These are phyloP conservation scores for Penicillium palitans DNA, from an alignment of 2,329 filamentous ascomycete species.

Conservation along the genomic window DNA sequence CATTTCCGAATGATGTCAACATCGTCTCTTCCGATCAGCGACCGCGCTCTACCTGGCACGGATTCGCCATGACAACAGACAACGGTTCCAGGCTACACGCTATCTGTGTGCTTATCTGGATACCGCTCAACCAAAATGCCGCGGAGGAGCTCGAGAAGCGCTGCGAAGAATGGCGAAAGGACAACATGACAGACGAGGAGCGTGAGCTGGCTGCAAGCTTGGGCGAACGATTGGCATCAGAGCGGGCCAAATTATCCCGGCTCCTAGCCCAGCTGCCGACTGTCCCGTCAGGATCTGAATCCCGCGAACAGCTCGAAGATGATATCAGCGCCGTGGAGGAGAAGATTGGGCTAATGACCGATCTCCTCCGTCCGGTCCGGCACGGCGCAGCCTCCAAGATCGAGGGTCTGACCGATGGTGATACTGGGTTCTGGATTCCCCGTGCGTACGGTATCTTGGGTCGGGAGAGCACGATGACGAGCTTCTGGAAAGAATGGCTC, in stretches of 20 bases:
- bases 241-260: conserved; percentile 86
- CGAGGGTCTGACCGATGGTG: conserved; percentile 89
- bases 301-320: conserved; percentile 82
- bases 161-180: conserved; percentile 83
- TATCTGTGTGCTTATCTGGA: conserved; percentile 90
- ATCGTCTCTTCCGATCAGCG: conserved; percentile 94
- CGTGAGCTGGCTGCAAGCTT: conserved; percentile 89
- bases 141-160: conserved; percentile 72
- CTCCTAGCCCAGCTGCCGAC: conserved; percentile 80
- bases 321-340: conserved; percentile 95
- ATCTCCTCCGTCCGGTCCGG: conserved; percentile 85
- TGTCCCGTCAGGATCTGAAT: conserved; percentile 75
- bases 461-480: conserved; percentile 75
- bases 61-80: conserved; percentile 94
- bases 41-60: conserved; percentile 96
- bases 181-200: conserved; percentile 98
- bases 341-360: conserved; percentile 95
- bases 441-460: conserved; percentile 91
- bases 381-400: conserved; percentile 97
- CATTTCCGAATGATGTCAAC: conserved; percentile 96
- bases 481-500: conserved; percentile 99
- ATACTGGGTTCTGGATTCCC: conserved; percentile 94
- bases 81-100: conserved; percentile 92
- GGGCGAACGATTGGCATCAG: conserved; percentile 79
- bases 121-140: conserved; percentile 75